Evolutionary conservation across 805 yeast genomes (phyloP), one percentile per base, ranked within the genome.

Genomic region (Cyberlindnera samutprakarnensis): DNA sequence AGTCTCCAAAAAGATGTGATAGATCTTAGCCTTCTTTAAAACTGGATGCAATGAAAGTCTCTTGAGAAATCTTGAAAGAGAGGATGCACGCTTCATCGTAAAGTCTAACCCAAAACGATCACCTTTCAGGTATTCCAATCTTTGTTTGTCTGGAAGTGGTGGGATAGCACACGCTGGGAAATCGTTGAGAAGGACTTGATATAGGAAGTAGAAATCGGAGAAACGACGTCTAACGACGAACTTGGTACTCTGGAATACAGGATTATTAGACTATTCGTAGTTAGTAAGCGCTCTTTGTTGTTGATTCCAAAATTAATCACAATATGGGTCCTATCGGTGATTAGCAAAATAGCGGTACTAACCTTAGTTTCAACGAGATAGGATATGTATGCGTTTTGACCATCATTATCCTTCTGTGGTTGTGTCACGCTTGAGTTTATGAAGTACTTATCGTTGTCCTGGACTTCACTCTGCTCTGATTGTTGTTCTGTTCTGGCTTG

Each of bases 51-150:
- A 64, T 14, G 86, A 67, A 6, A 90, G 64, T 37, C 94, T 72
- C 39, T 71, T 63, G 30, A 90, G 57, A 49, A 88, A 92, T 38
- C 90, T 65, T 44, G 79, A 75, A 27, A 90, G 63, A 4, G 96
- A 83, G 28, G 78, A 75, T 4, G 94, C 78, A 44, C 98, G 64
- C 53, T 84, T 83, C 38, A 68, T 64, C 0, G 95, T 90, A 56
- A 92, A 92, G 37, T 83, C 87, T 11, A 73, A 66, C 18, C 90
- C 76, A 53, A 90, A 90, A 23, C 97, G 67, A 47, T 90, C 96
- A 9, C 98, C 97, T 23, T 94, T 87, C 32, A 90, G 68, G 57
- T 92, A 90, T 54, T 90, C 95, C 46, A 90, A 65, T 38, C 94
- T 73, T 61, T 83, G 84, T 56, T 87, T 88, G 40, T 90, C 94